Base-by-base conservation (phyloP, 306 rosid species). In the Oemleria cerasiformis region DNA sequence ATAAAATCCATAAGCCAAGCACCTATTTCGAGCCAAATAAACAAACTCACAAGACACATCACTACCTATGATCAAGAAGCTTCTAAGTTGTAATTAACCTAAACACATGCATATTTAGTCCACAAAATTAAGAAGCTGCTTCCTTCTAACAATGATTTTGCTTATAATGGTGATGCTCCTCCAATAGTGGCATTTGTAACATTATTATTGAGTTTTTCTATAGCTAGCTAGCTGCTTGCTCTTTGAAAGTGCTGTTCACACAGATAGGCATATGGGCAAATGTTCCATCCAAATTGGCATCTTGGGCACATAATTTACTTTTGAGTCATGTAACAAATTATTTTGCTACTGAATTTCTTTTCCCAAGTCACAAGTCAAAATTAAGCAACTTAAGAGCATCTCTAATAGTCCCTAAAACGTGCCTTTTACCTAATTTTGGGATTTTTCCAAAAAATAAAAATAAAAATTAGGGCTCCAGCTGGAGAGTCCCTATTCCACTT, bases 41-140 rank as follows among this genome's bases (percentile, higher is more conserved):
- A 25, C 30, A 25, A 25, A 25, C 30, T 25, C 30, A 25, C 30
- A 25, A 25, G 30, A 25, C 30, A 25, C 30, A 25, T 25, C 49
- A 39, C 73, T 8, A 38, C 73, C 39, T 42, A 43, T 70, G 49
- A 14, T 21, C 54, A 23, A 70, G 39, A 56, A 70, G 54, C 64
- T 70, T 41, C 65, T 47, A 41, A 41, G 44, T 41, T 36, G 30
- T 70, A 25, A 25, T 25, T 25, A 30, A 23, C 30, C 63, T 8
- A 11, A 54, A 11, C 40, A 42, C 64, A 21, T 41, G 41, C 73
- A 55, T 41, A 54, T 3, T 25, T 16, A 41, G 41, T 15, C 8
- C 60, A 55, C 36, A 55, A 20, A 55, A 48, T 1, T 25, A 25
- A 25, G 30, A 21, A 55, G 60, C 21, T 55, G 13, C 63, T 58